phyloP scores from a whole-genome alignment of 1,284 basidiomycete species.

The Ceraceosorus bombacis region DNA sequence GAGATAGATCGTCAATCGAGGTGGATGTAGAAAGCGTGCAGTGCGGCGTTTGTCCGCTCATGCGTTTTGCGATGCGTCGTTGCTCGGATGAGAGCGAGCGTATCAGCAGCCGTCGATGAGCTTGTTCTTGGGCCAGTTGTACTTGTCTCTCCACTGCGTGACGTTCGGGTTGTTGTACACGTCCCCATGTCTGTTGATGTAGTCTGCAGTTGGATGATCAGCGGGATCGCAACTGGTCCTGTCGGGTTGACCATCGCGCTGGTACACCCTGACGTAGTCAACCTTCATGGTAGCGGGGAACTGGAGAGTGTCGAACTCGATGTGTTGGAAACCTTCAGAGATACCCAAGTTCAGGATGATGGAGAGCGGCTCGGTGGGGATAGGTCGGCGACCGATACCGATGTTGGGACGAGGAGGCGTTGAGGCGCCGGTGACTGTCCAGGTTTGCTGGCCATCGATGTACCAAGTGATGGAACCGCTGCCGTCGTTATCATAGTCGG shows the following conservation, averaged over 20 bases:
- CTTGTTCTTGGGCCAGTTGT: no score
- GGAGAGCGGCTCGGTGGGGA: conserved; percentile 43
- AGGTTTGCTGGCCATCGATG: conserved; percentile 42
- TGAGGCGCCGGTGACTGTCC: conserved; percentile 30
- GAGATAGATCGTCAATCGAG: no score
- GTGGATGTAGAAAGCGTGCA: no score
- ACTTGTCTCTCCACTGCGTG: conserved; percentile 19
- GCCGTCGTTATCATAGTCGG: conserved; percentile 36
- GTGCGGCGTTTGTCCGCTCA: no score
- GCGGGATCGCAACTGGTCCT: conserved; percentile 34
- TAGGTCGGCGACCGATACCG: conserved; percentile 33
- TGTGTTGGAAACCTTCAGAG: conserved; percentile 36
- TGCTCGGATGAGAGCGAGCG: no score
- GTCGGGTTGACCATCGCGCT: conserved; percentile 23
- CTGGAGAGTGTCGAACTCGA: conserved; percentile 27
- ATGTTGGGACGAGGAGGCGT: conserved; percentile 19
- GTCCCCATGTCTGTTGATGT: conserved; percentile 37
- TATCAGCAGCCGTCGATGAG: no score
- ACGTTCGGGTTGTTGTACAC: conserved; percentile 43
- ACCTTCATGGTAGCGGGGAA: conserved; percentile 34
- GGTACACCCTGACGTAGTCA: conserved; percentile 43
- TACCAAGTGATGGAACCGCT: conserved; percentile 41
- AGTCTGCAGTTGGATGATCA: conserved; percentile 41
- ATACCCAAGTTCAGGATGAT: conserved; percentile 44
- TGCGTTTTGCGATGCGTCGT: no score